Evolutionary conservation across 2,329 filamentous ascomycete species (phyloP).

Genomic region (Lasiodiplodia hormozganensis): DNA sequence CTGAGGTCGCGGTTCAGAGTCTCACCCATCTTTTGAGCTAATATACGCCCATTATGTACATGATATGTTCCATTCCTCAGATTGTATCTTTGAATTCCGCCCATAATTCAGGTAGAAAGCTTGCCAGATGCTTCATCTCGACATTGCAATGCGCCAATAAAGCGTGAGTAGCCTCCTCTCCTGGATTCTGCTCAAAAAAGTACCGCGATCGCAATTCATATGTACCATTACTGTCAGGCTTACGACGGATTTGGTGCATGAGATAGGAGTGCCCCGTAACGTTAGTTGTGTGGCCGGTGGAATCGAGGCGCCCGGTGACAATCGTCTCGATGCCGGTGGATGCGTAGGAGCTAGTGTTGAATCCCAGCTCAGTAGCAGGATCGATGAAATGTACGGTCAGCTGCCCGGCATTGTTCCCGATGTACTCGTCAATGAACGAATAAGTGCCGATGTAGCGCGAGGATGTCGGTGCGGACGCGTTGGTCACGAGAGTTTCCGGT

Average conservation of each 20-base stretch:
- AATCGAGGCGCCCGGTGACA: too few relatives aligned
- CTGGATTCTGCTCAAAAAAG: neutral
- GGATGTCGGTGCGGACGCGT: neutral
- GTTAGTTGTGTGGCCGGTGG: neutral
- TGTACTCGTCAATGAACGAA: slow-evolving; percentile 23
- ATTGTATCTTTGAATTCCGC: too few relatives aligned
- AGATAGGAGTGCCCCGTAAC: neutral
- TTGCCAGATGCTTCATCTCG: too few relatives aligned
- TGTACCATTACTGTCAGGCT: neutral
- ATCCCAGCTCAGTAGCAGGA: neutral
- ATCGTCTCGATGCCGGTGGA: too few relatives aligned
- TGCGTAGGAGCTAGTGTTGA: too few relatives aligned
- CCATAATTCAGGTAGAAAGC: too few relatives aligned
- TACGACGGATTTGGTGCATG: neutral
- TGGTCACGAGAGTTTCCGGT: neutral
- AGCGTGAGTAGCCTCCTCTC: too few relatives aligned
- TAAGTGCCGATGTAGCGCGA: slow-evolving; percentile 6
- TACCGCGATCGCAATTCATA: neutral
- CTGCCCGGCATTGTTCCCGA: neutral
- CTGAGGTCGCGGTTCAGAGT: too few relatives aligned
- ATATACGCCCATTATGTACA: too few relatives aligned
- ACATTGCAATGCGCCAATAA: too few relatives aligned
- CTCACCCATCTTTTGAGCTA: too few relatives aligned
- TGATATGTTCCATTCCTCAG: too few relatives aligned
- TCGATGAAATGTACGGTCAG: slow-evolving; percentile 18